These are phyloP conservation scores for Adiantum capillusveneris DNA, from an alignment of 75 land plant species.

Conservation along the genomic window DNA sequence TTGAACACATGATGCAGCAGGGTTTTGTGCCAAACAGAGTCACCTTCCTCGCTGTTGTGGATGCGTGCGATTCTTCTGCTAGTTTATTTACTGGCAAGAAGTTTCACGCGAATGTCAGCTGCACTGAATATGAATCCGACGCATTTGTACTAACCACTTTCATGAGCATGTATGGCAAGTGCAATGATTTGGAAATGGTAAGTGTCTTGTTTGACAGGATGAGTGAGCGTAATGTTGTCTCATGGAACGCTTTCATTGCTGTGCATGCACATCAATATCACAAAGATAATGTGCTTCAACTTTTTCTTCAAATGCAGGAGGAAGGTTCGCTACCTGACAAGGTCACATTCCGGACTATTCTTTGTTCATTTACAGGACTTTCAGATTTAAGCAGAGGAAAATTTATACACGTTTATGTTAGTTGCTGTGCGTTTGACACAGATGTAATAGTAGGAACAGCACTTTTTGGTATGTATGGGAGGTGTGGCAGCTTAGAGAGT, in stretches of 20 bases:
- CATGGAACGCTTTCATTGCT: slow-evolving; percentile 49
- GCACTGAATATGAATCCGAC: slow-evolving; percentile 25
- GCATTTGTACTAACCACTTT: slow-evolving; percentile 35
- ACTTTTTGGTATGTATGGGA: slow-evolving; percentile 46
- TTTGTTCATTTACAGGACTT: slow-evolving; percentile 26
- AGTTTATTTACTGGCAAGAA: neutral
- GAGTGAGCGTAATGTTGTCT: slow-evolving; percentile 22
- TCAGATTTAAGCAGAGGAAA: slow-evolving; percentile 12
- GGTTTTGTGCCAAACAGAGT: slow-evolving; percentile 1
- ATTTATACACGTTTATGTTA: slow-evolving; percentile 10
- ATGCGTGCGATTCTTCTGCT: neutral
- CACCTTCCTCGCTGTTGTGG: neutral
- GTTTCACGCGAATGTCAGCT: slow-evolving; percentile 28
- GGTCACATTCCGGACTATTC: slow-evolving; percentile 41
- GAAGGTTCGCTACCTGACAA: slow-evolving; percentile 25
- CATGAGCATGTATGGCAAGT: slow-evolving; percentile 35
- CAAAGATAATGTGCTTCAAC: slow-evolving; percentile 12
- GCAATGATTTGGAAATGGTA: slow-evolving; percentile 24
- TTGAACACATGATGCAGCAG: neutral
- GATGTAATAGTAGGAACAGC: slow-evolving; percentile 30
- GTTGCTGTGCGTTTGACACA: slow-evolving; percentile 17
- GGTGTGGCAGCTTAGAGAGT: slow-evolving; percentile 20
- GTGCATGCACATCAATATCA: slow-evolving; percentile 30
- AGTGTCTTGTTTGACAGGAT: slow-evolving; percentile 35
- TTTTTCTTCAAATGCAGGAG: slow-evolving; percentile 28